A percentile compares a stretch with the other conserved stretches of the same genome.
Evolutionary conservation across 2,329 filamentous ascomycete genomes (phyloP).

Genomic region (Thelonectria rubi): DNA sequence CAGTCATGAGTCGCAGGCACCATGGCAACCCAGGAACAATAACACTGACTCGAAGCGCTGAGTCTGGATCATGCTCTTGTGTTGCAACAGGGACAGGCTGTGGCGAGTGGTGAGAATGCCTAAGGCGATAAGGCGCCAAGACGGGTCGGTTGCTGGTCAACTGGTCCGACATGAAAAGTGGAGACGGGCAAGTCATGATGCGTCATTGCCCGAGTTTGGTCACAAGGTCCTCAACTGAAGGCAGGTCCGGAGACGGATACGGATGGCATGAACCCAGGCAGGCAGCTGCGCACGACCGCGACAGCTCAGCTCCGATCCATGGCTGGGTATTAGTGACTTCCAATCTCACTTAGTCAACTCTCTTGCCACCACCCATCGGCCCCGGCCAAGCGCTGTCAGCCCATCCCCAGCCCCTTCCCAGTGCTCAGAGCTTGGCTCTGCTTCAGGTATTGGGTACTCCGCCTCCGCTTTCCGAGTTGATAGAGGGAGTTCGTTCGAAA

Average conservation of each 20-base stretch:
- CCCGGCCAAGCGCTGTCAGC: background rate
- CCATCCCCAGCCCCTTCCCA: background rate
- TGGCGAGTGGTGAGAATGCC: constrained; percentile 32
- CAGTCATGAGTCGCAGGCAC: background rate
- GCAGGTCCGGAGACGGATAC: constrained; percentile 24
- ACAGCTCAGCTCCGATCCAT: constrained; percentile 7
- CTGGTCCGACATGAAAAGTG: constrained; percentile 33
- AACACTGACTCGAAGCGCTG: constrained; percentile 11
- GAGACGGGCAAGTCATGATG: constrained; percentile 38
- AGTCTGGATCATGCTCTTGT: constrained; percentile 12
- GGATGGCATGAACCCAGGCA: constrained; percentile 37
- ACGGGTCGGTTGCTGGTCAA: constrained; percentile 38
- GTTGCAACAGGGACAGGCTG: constrained; percentile 25
- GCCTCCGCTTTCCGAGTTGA: constrained; percentile 26
- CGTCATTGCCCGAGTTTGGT: constrained; percentile 41
- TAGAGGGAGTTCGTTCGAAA: constrained; percentile 35
- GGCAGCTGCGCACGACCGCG: constrained; percentile 24
- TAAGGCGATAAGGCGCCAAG: constrained; percentile 41
- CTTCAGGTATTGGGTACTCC: constrained; percentile 13
- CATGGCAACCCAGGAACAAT: constrained; percentile 4
- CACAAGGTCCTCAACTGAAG: constrained; percentile 39
- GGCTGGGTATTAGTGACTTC: constrained; percentile 7
- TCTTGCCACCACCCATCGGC: constrained; percentile 6
- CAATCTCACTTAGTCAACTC: constrained; percentile 11
- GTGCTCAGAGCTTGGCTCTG: background rate